These are phyloP conservation scores for Talaromyces proteolyticus DNA, from an alignment of 495 filamentous ascomycete genomes.

Conservation along the genomic window DNA sequence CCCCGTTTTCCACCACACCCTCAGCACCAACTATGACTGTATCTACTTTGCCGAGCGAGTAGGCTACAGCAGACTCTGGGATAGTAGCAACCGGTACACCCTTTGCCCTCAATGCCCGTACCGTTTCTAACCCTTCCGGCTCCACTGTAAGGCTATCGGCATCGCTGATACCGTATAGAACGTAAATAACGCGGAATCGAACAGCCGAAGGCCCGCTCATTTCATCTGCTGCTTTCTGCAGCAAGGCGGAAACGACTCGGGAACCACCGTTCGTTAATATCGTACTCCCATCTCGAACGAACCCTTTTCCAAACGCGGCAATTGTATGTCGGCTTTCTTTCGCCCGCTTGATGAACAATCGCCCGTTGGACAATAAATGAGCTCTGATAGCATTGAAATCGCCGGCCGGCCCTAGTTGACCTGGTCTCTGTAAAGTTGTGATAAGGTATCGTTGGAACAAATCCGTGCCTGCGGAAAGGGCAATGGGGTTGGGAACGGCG, in stretches of 20 bases:
- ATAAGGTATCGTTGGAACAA: slow-evolving; percentile 93
- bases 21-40: slow-evolving; percentile 91
- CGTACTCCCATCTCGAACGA: slow-evolving; percentile 68
- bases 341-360: slow-evolving; percentile 81
- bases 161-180: slow-evolving; percentile 39
- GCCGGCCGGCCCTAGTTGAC: slow-evolving; percentile 43
- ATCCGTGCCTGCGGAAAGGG: slow-evolving; percentile 88
- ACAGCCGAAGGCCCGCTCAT: slow-evolving; percentile 47
- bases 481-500: slow-evolving; percentile 76
- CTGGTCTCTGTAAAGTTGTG: slow-evolving; percentile 54
- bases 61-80: slow-evolving; percentile 72
- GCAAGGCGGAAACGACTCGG: slow-evolving; percentile 71
- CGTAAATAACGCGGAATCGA: slow-evolving; percentile 82
- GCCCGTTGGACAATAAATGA: slow-evolving; percentile 76
- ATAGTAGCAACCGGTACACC: slow-evolving; percentile 84
- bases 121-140: slow-evolving; percentile 54
- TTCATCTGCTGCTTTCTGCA: slow-evolving; percentile 66
- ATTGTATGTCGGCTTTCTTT: slow-evolving; percentile 79
- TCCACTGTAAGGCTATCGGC: slow-evolving; percentile 28
- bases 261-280: slow-evolving; percentile 87
- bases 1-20: slow-evolving; percentile 92
- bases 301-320: slow-evolving; percentile 67
- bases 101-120: slow-evolving; percentile 61
- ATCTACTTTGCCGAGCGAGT: slow-evolving; percentile 74
- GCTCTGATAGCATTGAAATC: slow-evolving; percentile 79